Base-by-base conservation (phyloP, 352 stramenopile species). In the Phytophthora multivora region DNA sequence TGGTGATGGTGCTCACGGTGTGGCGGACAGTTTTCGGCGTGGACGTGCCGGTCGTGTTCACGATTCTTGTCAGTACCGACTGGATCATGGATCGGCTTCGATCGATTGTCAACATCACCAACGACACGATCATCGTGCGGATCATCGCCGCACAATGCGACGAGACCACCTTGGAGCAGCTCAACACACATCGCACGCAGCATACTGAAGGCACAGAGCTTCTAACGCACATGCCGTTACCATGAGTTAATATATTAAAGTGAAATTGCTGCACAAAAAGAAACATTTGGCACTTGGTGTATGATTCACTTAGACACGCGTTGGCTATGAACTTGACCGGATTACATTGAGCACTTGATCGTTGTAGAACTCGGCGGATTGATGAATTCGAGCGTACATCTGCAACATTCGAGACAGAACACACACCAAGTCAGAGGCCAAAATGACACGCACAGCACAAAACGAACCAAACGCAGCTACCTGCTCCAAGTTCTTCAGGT, bases 1-100 rank as follows among this genome's bases (percentile, higher is more conserved):
- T 95, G 16, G 83, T 91, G 21, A 90, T 91, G 80, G 73, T 87
- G 23, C 83, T 95, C 48, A 95, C 81, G 5, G 77, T 93, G 12
- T 93, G 83, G 81, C 67, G 73, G 19, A 91, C 83, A 11, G 81
- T 91, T 12, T 91, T 91, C 39, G 65, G 71, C 6, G 51, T 74
- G 7, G 66, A 86, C 11, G 45, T 92, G 36, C 86, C 83, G 0
- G 59, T 77, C 11, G 77, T 79, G 9, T 93, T 95, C 53, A 79
- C 77, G 9, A 75, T 90, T 51, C 42, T 93, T 12, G 82, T 93
- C 45, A 87, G 80, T 21, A 75, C 60, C 4, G 82, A 93, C 57
- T 91, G 83, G 77, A 76, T 93, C 51, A 49, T 93, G 36, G 80
- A 92, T 62, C 81, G 83, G 21, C 83, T 89, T 60, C 77, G 80